phyloP scores from a whole-genome alignment of 176 grass and related monocot genomes.

The Pharus latifolius region DNA sequence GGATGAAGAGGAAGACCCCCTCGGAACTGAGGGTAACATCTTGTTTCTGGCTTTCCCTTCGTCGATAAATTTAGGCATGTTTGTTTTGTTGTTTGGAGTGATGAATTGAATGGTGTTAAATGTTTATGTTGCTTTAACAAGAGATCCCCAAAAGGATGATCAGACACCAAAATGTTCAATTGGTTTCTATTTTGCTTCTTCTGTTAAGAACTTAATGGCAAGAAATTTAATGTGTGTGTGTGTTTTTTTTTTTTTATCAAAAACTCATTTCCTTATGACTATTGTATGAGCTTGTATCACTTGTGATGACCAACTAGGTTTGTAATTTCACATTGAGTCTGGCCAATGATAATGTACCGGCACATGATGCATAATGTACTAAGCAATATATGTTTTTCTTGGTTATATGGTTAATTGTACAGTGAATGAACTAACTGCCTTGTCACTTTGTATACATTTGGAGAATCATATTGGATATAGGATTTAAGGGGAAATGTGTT shows the following conservation, averaged over 20 bases:
- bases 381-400: not conserved
- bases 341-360: not conserved
- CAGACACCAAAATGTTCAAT: not conserved
- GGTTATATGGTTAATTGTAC: not conserved
- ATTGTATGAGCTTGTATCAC: too few species aligned
- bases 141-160: not conserved
- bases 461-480: not conserved
- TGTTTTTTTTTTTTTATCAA: too few species aligned
- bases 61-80: not conserved
- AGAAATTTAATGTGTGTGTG: too few species aligned
- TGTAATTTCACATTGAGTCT: not conserved
- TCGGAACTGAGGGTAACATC: conserved; percentile 58
- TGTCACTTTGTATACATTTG: not conserved
- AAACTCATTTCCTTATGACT: not conserved
- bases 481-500: not conserved
- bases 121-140: too few species aligned
- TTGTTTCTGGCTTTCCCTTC: not conserved
- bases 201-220: not conserved
- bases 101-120: not conserved
- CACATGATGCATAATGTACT: not conserved
- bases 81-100: not conserved
- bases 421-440: not conserved
- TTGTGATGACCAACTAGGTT: not conserved
- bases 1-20: conserved; percentile 87
- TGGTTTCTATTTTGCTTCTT: not conserved